Evolutionary conservation across 2,329 filamentous ascomycete genomes (phyloP), one percentile per base, ranked within the genome.

Genomic region (Moelleriella libera): DNA sequence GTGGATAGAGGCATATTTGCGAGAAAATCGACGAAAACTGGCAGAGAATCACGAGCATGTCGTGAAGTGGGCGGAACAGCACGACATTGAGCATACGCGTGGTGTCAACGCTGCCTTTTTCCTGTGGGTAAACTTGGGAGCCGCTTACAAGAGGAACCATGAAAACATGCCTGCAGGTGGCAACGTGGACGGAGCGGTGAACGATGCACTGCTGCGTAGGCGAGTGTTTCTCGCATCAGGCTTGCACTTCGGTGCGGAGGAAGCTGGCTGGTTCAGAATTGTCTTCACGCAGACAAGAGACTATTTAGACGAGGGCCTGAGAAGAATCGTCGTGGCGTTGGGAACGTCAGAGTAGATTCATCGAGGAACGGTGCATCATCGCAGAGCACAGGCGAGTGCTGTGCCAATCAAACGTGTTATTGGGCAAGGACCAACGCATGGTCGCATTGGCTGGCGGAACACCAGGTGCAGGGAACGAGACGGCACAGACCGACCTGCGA

Each of bases 71-170:
- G 21, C 21, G 21, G 21, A 21, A 21, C 21, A 21, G 21, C 21
- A 21, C 21, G 21, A 21, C 21, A 21, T 21, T 21, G 21, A 21
- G 21, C 21, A 21, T 21, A 21, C 21, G 21, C 21, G 21, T 73
- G 71, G 71, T 0, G 65, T 61, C 5, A 76, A 76, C 49, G 74
- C 74, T 0, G 74, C 67, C 0, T 76, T 78, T 54, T 78, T 77
- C 53, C 54, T 78, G 1, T 78, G 73, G 72, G 60, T 72, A 2
- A 62, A 77, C 52, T 59, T 79, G 1, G 62, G 64, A 2, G 54
- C 55, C 21, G 56, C 52, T 8, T 66, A 61, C 31, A 48, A 43
- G 14, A 45, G 47, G 40, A 51, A 49, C 30, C 37, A 46, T 8
- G 5, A 37, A 37, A 37, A 37, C 8, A 43, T 11, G 7, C 40